phyloP scores from a whole-genome alignment of 2,329 filamentous ascomycete genomes.

The Xylogone sp. region DNA sequence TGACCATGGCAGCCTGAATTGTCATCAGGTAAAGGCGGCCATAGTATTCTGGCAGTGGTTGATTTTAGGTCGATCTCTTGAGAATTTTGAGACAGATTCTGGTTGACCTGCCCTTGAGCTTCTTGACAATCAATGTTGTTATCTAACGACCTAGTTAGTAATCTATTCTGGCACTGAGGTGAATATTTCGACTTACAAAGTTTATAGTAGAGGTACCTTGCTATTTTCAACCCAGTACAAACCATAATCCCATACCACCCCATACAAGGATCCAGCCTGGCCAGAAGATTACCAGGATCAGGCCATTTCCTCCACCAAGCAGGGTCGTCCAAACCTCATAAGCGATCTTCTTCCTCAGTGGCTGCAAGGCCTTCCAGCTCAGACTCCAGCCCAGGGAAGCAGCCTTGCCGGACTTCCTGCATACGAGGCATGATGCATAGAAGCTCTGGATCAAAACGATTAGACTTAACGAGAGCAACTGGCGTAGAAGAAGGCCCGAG shows the following conservation, averaged over 20 bases:
- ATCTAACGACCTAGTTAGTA: too few species aligned
- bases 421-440: slow-evolving; percentile 2
- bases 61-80: too few species aligned
- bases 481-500: slow-evolving; percentile 14
- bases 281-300: slow-evolving; percentile 26
- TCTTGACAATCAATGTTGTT: too few species aligned
- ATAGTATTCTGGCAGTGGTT: too few species aligned
- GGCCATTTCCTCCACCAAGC: slow-evolving; percentile 21
- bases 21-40: too few species aligned
- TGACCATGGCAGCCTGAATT: too few species aligned
- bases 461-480: slow-evolving; percentile 13
- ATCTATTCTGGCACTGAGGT: too few species aligned
- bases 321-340: slow-evolving; percentile 25
- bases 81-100: too few species aligned
- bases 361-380: slow-evolving; percentile 16
- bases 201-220: too few species aligned
- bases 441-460: slow-evolving; percentile 8
- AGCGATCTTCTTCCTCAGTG: slow-evolving; percentile 19
- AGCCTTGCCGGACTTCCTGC: neutral
- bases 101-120: too few species aligned
- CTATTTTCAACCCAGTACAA: slow-evolving; percentile 12
- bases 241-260: slow-evolving; percentile 10
- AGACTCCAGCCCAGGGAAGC: neutral
- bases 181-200: too few species aligned
- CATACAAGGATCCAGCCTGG: slow-evolving; percentile 26